Evolutionary conservation across 108 stramenopile genomes (phyloP), one percentile per base, ranked within the genome.

Genomic region (Licmophora abbreviata): DNA sequence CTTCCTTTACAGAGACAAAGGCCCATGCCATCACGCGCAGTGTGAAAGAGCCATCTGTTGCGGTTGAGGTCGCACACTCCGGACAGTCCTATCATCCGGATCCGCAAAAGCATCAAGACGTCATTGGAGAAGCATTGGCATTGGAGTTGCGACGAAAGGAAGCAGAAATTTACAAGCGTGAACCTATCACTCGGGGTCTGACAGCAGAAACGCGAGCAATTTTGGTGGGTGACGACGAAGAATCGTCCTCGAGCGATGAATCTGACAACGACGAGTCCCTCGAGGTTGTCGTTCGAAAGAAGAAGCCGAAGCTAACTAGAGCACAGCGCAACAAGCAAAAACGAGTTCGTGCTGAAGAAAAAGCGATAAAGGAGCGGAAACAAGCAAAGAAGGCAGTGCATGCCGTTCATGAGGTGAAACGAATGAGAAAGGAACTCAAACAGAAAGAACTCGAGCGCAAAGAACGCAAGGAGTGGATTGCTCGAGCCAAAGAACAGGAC

Each of bases 41-140:
- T 1, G 29, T n/a, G 15, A 18, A 34, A 14, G 40, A 61, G 31
- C 41, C 30, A 1, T 56, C 66, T 9, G 53, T 85, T 3, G 71
- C 82, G 21, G 61, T 91, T 4, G 84, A 87, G 27, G 58, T 84
- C 0, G 85, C 85, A 30, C 70, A 73, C 25, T 59, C 72, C 4
- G 89, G 89, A 29, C 89, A 91, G 60, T 87, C 85, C 23, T 91
- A 91, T 44, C 74, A 69, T 56, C 89, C 89, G 8, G 89, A 91
- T 52, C 48, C 46, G 24, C 68, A 69, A 30, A 69, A 69, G 8
- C 85, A 91, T 54, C 73, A 74, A 51, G 68, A 76, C 44, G 76
- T 73, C 1, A 66, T 91, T 25, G 68, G 71, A 6, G 69, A 77
- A 36, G 89, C 89, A 12, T 33, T 87, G n/a, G 33, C 58, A 5